These are phyloP conservation scores for Rhododendron molle DNA, from an alignment of 148 eudicot species.

Conservation along the genomic window DNA sequence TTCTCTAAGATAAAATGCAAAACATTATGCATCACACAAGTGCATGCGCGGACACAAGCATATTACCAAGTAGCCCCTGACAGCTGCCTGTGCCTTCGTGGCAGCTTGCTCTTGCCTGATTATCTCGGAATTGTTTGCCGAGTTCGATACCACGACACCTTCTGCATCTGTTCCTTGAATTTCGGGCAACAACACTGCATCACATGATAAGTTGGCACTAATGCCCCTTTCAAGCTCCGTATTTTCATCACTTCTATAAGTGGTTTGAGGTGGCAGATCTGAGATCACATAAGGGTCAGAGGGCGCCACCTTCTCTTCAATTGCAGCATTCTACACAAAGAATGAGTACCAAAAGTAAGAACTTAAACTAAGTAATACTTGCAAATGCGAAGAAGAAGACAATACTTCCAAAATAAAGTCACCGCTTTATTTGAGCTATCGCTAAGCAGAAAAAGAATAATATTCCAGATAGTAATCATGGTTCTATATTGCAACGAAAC, in stretches of 20 bases:
- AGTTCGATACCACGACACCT: slow-evolving; percentile 7
- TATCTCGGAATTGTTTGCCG: slow-evolving; percentile 24
- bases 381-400: neutral
- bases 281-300: slow-evolving; percentile 33
- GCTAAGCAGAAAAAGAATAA: neutral
- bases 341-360: neutral
- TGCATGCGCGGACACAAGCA: neutral
- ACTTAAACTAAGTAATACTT: neutral
- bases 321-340: slow-evolving; percentile 41
- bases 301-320: slow-evolving; percentile 50
- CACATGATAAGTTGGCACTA: slow-evolving; percentile 18
- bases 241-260: slow-evolving; percentile 30
- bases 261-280: slow-evolving; percentile 33
- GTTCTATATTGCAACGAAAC: neutral
- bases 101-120: slow-evolving; percentile 40
- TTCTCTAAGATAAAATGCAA: neutral
- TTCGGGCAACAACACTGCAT: slow-evolving; percentile 18
- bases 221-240: slow-evolving; percentile 31
- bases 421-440: neutral
- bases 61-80: slow-evolving; percentile 58
- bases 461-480: neutral
- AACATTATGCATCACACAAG: neutral
- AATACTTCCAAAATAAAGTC: neutral
- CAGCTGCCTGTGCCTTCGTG: slow-evolving; percentile 52
- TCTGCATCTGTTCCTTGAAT: slow-evolving; percentile 17